Conservation (phyloP, 345 rosid genomes). For the Combretum micranthum region DNA sequence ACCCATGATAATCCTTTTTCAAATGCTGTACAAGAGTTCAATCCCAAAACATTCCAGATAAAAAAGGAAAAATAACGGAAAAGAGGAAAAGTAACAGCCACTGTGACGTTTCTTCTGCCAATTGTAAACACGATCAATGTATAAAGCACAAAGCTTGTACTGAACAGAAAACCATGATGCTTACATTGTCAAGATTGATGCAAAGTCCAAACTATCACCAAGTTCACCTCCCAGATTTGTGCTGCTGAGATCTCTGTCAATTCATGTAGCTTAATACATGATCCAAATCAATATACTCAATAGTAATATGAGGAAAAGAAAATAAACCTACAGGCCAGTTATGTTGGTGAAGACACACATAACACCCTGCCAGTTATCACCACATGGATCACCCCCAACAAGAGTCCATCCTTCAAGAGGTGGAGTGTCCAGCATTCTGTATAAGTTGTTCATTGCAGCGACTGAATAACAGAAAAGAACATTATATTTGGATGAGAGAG, state of each 20-base stretch:
- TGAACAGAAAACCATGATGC: constrained; percentile 10
- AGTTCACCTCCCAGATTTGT: constrained; percentile 63
- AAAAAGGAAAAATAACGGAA: not conserved
- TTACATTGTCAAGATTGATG: constrained; percentile 67
- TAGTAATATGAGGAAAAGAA: constrained; percentile 3
- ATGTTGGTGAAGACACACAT: constrained; percentile 69
- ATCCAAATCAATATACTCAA: constrained; percentile 5
- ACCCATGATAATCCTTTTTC: too few species aligned
- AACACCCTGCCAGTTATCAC: constrained; percentile 83
- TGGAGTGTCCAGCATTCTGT: constrained; percentile 51
- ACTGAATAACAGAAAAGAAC: constrained; percentile 30
- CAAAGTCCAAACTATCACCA: constrained; percentile 41
- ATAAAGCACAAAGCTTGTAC: constrained; percentile 3
- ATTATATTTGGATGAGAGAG: not conserved
- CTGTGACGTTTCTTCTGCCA: too few species aligned
- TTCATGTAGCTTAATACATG: constrained; percentile 9
- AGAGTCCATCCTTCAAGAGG: constrained; percentile 59
- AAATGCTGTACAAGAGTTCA: too few species aligned
- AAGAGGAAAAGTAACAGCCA: too few species aligned
- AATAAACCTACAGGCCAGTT: constrained; percentile 56
- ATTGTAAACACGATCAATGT: not conserved
- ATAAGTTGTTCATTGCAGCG: constrained; percentile 64
- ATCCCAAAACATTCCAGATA: too few species aligned
- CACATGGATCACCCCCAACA: constrained; percentile 93
- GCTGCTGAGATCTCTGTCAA: constrained; percentile 55